Evolutionary conservation across 2,329 filamentous ascomycete species (phyloP), one percentile per base, ranked within the genome.

Genomic region (Penicillium sp.): DNA sequence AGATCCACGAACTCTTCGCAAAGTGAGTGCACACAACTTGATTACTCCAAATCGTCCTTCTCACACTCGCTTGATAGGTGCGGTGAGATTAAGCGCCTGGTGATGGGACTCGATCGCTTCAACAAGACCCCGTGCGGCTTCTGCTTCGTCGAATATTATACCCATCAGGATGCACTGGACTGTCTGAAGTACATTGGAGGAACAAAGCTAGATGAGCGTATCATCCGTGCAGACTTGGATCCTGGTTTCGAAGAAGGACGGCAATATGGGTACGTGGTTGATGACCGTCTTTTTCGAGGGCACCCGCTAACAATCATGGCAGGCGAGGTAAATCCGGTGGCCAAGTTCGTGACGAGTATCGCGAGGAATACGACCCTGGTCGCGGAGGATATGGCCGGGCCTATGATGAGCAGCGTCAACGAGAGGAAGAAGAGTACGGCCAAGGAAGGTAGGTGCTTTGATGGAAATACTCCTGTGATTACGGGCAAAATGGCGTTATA

Each of bases 71-170:
- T 22, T 13, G 42, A 18, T 37, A 79, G 75, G 61, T 82, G 88
- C 66, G 92, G 92, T 57, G 92, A 96, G 71, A 94, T 98, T 69
- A 98, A 98, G 70, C 85, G 92, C 17, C 79, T 98, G 32, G 80
- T 98, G 50, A 98, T 98, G 92, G 92, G 92, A 33, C 79, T 98
- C 35, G 92, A 98, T 64, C 84, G 92, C 41, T 95, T 92, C 73
- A 85, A 84, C 67, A 98, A 98, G 72, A 98, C 92, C 0, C 92
- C 92, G 1, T 98, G 92, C 67, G 92, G 92, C 27, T 98, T 98
- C 74, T 98, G 92, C 74, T 98, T 98, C 61, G 92, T 98, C 58
- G 92, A 98, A 69, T 98, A 98, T 71, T 96, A 95, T 72, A 95
- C 83, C 18, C 92, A 96, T 65, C 84, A 95, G 61, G 92, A 98